Conservation (phyloP, 129 eudicot genomes). For the Lactuca sativa region DNA sequence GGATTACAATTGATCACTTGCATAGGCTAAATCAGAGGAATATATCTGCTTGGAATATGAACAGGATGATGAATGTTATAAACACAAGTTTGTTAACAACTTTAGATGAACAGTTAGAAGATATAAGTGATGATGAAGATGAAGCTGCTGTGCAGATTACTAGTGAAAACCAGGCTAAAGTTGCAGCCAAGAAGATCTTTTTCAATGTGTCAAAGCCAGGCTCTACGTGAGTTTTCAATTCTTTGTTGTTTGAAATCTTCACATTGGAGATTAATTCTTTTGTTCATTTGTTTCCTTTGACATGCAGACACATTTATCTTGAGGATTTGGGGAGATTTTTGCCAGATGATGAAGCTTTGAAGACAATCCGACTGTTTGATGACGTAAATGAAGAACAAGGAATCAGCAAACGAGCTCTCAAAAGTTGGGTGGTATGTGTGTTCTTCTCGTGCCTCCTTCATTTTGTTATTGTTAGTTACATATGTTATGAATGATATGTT, state of each 20-base stretch:
- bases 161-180: slow-evolving; percentile 61
- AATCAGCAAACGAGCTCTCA: slow-evolving; percentile 45
- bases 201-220: slow-evolving; percentile 64
- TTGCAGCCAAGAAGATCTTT: slow-evolving; percentile 81
- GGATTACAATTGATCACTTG: slow-evolving; percentile 62
- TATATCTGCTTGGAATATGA: slow-evolving; percentile 88
- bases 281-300: neutral
- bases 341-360: slow-evolving; percentile 56
- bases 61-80: slow-evolving; percentile 62
- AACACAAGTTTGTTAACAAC: slow-evolving; percentile 56
- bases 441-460: neutral
- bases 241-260: neutral
- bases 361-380: slow-evolving; percentile 49
- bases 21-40: slow-evolving; percentile 72
- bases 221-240: slow-evolving; percentile 46
- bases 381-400: slow-evolving; percentile 43
- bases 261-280: neutral
- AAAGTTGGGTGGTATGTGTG: slow-evolving; percentile 58
- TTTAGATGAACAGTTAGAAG: slow-evolving; percentile 56
- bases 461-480: neutral
- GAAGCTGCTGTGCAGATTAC: slow-evolving; percentile 58
- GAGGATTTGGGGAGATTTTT: slow-evolving; percentile 58
- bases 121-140: slow-evolving; percentile 43
- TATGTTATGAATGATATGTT: no score
- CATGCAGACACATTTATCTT: slow-evolving; percentile 37